Conservation (phyloP, 169 alveolate species). For the Eimeria zaria region DNA sequence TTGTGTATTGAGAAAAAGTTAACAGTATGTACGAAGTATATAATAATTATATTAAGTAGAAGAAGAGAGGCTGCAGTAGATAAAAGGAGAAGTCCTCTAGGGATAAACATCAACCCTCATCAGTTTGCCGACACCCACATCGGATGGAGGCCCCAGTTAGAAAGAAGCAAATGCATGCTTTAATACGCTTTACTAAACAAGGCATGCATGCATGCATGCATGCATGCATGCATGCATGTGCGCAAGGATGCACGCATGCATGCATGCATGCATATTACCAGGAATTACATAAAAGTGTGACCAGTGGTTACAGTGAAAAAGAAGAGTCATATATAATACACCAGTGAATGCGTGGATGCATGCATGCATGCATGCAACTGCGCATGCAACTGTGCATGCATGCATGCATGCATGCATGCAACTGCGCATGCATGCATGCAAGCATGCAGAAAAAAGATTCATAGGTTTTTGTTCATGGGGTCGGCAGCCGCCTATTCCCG, state of each 20-base stretch:
- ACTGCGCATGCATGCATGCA: conserved; percentile 1
- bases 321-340: too few relatives aligned
- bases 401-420: background rate
- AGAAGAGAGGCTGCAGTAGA: too few relatives aligned
- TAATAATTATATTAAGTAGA: too few relatives aligned
- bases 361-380: too few relatives aligned
- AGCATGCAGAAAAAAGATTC: background rate
- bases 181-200: background rate
- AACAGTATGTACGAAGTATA: too few relatives aligned
- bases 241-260: background rate
- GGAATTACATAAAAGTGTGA: background rate
- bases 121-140: too few relatives aligned
- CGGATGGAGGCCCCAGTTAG: too few relatives aligned
- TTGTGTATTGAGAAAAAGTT: too few relatives aligned
- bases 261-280: background rate
- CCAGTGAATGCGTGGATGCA: too few relatives aligned
- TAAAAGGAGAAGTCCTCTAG: too few relatives aligned
- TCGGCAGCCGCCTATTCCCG: background rate
- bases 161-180: background rate
- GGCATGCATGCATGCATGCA: conserved; percentile 32
- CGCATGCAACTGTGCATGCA: too few relatives aligned
- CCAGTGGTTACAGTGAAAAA: background rate
- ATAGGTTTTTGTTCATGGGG: background rate
- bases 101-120: too few relatives aligned
- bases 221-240: background rate